Conservation (phyloP, 257 asterid genomes). For the Scutellaria galericulata region DNA sequence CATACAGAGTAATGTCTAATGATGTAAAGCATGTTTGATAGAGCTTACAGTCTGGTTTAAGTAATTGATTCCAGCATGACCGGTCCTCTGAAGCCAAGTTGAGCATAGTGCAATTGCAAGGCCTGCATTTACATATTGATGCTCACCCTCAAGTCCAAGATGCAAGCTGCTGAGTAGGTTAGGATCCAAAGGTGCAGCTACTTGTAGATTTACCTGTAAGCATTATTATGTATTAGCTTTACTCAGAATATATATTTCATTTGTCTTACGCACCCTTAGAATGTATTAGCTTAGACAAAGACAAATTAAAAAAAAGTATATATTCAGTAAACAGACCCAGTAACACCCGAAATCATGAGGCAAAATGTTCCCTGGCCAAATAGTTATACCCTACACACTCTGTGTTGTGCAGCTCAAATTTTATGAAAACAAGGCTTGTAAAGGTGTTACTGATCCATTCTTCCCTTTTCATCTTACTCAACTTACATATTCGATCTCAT, state of each 20-base stretch:
- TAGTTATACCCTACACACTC: slow-evolving; percentile 11
- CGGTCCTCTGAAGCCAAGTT: slow-evolving; percentile 92
- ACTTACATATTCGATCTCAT: neutral
- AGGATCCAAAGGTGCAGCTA: slow-evolving; percentile 77
- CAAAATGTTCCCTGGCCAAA: slow-evolving; percentile 26
- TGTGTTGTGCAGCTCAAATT: slow-evolving; percentile 20
- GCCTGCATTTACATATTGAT: slow-evolving; percentile 92
- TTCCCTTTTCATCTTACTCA: slow-evolving; percentile 17
- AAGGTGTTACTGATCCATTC: neutral
- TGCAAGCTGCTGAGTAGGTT: slow-evolving; percentile 61
- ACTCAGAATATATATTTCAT: neutral
- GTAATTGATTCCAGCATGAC: slow-evolving; percentile 77
- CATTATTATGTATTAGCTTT: slow-evolving; percentile 36
- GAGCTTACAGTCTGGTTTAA: slow-evolving; percentile 73
- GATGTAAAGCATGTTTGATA: slow-evolving; percentile 14
- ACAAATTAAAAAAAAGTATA: slow-evolving; percentile 18
- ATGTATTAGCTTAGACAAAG: slow-evolving; percentile 23
- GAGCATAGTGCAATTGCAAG: slow-evolving; percentile 94
- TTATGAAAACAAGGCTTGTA: neutral
- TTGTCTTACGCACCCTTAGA: slow-evolving; percentile 19
- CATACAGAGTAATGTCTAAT: slow-evolving; percentile 28
- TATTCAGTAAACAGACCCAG: slow-evolving; percentile 17
- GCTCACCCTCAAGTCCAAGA: slow-evolving; percentile 98
- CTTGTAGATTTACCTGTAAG: slow-evolving; percentile 80
- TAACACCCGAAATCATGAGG: slow-evolving; percentile 11